Percentiles rank a stretch among this genome's conserved stretches.
phyloP scores from a whole-genome alignment of 352 stramenopile species.

The Phytophthora idaei region DNA sequence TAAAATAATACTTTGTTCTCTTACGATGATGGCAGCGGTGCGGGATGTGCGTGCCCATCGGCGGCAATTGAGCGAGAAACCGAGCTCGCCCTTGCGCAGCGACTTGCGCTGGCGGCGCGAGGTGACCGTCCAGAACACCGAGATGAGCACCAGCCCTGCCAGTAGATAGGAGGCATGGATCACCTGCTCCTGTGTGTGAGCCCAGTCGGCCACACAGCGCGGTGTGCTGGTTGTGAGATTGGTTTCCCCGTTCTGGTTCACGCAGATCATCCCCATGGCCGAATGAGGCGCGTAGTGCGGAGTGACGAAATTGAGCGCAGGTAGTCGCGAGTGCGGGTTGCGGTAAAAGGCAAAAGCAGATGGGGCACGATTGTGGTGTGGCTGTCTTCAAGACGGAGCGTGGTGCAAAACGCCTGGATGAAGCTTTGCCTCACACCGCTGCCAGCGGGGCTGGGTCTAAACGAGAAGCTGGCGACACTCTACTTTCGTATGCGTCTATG shows the following conservation, averaged over 20 bases:
- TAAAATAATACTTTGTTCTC: background rate
- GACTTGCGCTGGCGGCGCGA: conserved; percentile 62
- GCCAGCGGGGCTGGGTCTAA: too few species aligned
- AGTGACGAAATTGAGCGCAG: conserved; percentile 20
- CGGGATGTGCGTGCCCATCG: conserved; percentile 82
- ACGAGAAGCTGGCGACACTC: too few species aligned
- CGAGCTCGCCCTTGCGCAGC: conserved; percentile 67
- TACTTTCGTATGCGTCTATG: too few species aligned
- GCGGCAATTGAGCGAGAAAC: conserved; percentile 78
- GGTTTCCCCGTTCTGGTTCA: conserved; percentile 59
- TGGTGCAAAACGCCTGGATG: background rate
- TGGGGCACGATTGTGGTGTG: conserved; percentile 14
- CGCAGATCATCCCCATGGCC: conserved; percentile 69
- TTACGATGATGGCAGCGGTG: conserved; percentile 72
- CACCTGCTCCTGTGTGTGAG: conserved; percentile 78
- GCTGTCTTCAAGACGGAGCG: background rate
- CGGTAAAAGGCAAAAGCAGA: conserved; percentile 28
- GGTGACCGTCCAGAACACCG: conserved; percentile 54
- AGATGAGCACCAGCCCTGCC: conserved; percentile 49
- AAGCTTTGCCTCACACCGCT: background rate
- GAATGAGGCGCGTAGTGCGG: conserved; percentile 4
- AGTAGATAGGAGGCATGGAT: conserved; percentile 57
- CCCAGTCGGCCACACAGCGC: conserved; percentile 75
- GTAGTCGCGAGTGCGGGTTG: conserved; percentile 14
- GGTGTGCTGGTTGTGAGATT: conserved; percentile 39